Base-by-base conservation (phyloP, 352 stramenopile species). In the Pythium brachiatum region DNA sequence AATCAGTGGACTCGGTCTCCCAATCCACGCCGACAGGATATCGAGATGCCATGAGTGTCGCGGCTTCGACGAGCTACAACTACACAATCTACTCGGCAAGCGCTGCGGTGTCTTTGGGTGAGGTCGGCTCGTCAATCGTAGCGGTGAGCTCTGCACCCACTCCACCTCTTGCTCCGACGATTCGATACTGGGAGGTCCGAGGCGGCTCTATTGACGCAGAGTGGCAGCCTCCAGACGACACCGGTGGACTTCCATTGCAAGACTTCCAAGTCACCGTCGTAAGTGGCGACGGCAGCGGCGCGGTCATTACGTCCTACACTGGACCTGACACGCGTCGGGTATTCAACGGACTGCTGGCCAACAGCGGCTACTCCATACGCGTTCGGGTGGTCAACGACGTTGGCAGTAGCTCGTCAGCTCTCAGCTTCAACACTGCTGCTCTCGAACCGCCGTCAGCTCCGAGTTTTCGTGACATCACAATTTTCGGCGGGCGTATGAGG, bases 41-140 rank as follows among this genome's bases (percentile, higher is more conserved):
- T 52, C 46, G 46, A 3, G 79, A 88, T 48, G 39, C 62, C n/a
- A 38, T 55, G 18, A 44, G 38, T 8, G 44, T 89, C 0, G 1
- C 2, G 2, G 74, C 79, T 12, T 59, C 68, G 15, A 66, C 53
- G 3, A 29, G 47, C 3, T 89, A 89, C 44, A 70, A 27, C 11
- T 89, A 88, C 66, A 57, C 62, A 4, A 61, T 88, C 0, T 64
- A 72, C 16, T 63, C 75, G 2, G 65, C 56, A 0, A 85, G 73
- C 57, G 64, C 71, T 13, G 51, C 74, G 43, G 7, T 53, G 27
- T 31, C 7, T 27, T 20, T 29, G 0, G 39, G 48, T n/a, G 15
- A n/a, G 2, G 9, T 23, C 1, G 51, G 27, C 6, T 43, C 67
- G 7, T 48, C 21, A 7, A 57, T 83, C 13, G 26, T 60, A 2